Conservation (phyloP, 805 yeast species). For the Teunomyces stri region DNA sequence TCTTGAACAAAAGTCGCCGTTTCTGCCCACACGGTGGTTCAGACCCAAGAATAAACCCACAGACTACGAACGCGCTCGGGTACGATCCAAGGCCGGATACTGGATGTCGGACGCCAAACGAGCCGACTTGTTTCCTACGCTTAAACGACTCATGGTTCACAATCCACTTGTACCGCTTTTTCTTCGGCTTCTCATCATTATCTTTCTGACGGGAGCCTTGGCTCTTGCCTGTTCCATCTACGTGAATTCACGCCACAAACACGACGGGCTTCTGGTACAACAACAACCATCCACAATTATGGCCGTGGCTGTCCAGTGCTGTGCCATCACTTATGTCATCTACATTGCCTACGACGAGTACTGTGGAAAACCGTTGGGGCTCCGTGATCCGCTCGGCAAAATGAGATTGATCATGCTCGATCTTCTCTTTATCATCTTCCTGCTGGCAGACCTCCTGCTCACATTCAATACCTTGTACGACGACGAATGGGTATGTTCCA, state of each 20-base stretch:
- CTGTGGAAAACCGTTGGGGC: conserved; percentile 86
- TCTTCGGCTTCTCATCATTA: conserved; percentile 50
- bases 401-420: conserved; percentile 80
- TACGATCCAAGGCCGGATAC: conserved; percentile 58
- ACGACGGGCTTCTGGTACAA: conserved; percentile 39
- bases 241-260: conserved; percentile 32
- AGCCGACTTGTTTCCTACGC: conserved; percentile 60
- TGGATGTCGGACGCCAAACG: conserved; percentile 67
- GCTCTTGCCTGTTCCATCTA: conserved; percentile 67
- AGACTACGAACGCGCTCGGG: conserved; percentile 12
- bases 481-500: conserved; percentile 69
- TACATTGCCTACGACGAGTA: conserved; percentile 91
- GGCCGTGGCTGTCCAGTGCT: conserved; percentile 82
- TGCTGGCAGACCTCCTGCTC: conserved; percentile 82
- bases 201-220: conserved; percentile 65
- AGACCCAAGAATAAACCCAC: neutral
- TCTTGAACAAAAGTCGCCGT: neutral
- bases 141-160: conserved; percentile 58
- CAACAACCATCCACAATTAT: conserved; percentile 90
- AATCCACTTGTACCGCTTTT: conserved; percentile 82
- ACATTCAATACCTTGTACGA: conserved; percentile 83
- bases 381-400: conserved; percentile 81
- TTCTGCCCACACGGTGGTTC: neutral
- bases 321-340: conserved; percentile 71
- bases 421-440: conserved; percentile 80